Evolutionary conservation across 1,284 basidiomycete species (phyloP), one percentile per base, ranked within the genome.

Genomic region (Rhodotorula glutinis): DNA sequence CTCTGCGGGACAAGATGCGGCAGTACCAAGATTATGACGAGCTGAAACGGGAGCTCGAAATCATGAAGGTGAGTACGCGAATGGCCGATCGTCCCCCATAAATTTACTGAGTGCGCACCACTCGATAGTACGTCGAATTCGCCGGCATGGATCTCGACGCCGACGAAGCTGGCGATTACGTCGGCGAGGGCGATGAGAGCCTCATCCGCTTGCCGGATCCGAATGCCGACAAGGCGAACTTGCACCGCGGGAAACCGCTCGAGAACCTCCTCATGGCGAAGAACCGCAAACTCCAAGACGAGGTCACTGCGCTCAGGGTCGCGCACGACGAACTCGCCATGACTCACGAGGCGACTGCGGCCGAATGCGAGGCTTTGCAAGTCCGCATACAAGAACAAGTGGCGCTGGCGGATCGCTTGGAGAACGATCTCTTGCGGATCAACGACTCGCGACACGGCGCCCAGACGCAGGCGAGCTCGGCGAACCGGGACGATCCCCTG

Each of bases 51-150:
- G 94, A 96, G 78, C 83, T 96, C 29, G 92, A 93, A 76, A 95
- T 96, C 74, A 91, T 97, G 90, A 96, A 97, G 86, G 92, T 91
- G 61, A 30, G 82, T 13, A n/a, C 74, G 3, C 11, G 19, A 0
- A 3, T 2, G 17, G 4, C 17, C 11, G n/a, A n/a, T n/a, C n/a
- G n/a, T n/a, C n/a, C n/a, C n/a, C n/a, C n/a, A n/a, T n/a, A n/a
- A n/a, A n/a, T n/a, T n/a, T n/a, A n/a, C n/a, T n/a, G n/a, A n/a
- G n/a, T n/a, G n/a, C n/a, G n/a, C n/a, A n/a, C n/a, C n/a, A n/a
- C n/a, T n/a, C n/a, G n/a, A n/a, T n/a, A 96, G 92, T 95, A 88
- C 75, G 92, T 96, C 69, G 93, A 96, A 77, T 96, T 96, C 76
- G 88, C 89, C 8, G 89, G 89, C 23, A 66, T 73, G 52, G 68